Conservation (phyloP, 2,329 filamentous ascomycete genomes). For the Scopulariopsis brevicaulis region DNA sequence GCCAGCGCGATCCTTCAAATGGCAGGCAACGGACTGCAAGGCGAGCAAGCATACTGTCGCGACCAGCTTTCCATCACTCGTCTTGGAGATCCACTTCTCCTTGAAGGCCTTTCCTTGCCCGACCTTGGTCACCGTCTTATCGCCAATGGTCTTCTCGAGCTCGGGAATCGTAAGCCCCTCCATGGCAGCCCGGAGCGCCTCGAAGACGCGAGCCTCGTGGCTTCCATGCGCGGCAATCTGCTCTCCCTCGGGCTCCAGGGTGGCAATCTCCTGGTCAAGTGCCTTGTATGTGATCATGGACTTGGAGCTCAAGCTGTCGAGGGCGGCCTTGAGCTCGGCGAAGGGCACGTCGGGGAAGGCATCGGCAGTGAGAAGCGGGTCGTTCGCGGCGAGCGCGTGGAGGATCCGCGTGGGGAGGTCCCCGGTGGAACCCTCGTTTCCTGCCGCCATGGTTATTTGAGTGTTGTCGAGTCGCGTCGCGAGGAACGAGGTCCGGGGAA, state of each 20-base stretch:
- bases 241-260: constrained; percentile 65
- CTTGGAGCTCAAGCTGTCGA: constrained; percentile 76
- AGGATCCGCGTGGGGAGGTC: constrained; percentile 57
- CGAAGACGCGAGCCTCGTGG: constrained; percentile 74
- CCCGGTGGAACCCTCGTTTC: constrained; percentile 22
- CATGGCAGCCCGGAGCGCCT: constrained; percentile 57
- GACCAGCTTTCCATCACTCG: constrained; percentile 42
- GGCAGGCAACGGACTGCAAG: neutral
- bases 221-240: constrained; percentile 64
- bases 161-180: constrained; percentile 76
- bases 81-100: constrained; percentile 59
- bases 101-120: constrained; percentile 95
- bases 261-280: constrained; percentile 65
- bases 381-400: constrained; percentile 49
- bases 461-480: neutral
- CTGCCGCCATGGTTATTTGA: constrained; percentile 26
- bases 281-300: constrained; percentile 82
- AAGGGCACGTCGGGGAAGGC: constrained; percentile 57
- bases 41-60: constrained; percentile 29
- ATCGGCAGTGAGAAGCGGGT: constrained; percentile 56
- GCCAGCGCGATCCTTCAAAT: neutral
- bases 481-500: neutral
- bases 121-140: constrained; percentile 65
- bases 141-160: constrained; percentile 56
- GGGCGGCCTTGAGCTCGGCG: constrained; percentile 67